Evolutionary conservation across 768 basidiomycete species (phyloP), one percentile per base, ranked within the genome.

Genomic region (Mycena polygramma): DNA sequence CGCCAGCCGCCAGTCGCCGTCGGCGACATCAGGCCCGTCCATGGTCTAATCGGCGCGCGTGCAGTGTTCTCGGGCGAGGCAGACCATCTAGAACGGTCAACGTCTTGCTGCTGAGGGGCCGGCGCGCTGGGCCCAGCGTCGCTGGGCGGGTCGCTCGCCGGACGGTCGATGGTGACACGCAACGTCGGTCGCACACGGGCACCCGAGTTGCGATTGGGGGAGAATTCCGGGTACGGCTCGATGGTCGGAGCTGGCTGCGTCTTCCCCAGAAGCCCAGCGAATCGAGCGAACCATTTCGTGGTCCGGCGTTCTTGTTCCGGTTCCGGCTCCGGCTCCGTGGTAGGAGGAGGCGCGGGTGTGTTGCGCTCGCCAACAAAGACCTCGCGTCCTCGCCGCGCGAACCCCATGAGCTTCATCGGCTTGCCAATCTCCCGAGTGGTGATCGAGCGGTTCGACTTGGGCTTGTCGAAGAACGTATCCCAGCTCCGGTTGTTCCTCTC

Each of bases 101-200:
- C 41, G 10, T 43, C 5, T 36, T 39, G 48, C 24, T 41, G 37
- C 26, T 75, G 58, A 74, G 77, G 54, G 73, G 70, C 30, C 7
- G 76, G 2, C 22, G n/a, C 37, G 22, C 39, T n/a, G 4, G 22
- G 76, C 17, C 30, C 58, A 57, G 54, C 13, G 72, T 75, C 22
- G 72, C 15, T 76, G 78, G 45, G 77, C 79, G 55, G 78, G 6
- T 77, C 67, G 6, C 70, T 74, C n/a, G 82, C 77, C 20, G 85
- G 81, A 63, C 75, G 79, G 37, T 83, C 80, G n/a, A 85, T 79
- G 4, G 83, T 83, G 67, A 90, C 84, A 14, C 81, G 80, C 73
- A 89, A 76, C 37, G 77, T 75, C 13, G 84, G 83, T 2, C 78
- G 77, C 4, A 51, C 43, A 49, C 54, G 74, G n/a, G 48, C 74